Base-by-base conservation (phyloP, 768 basidiomycete species). In the Naganishia kalamii region DNA sequence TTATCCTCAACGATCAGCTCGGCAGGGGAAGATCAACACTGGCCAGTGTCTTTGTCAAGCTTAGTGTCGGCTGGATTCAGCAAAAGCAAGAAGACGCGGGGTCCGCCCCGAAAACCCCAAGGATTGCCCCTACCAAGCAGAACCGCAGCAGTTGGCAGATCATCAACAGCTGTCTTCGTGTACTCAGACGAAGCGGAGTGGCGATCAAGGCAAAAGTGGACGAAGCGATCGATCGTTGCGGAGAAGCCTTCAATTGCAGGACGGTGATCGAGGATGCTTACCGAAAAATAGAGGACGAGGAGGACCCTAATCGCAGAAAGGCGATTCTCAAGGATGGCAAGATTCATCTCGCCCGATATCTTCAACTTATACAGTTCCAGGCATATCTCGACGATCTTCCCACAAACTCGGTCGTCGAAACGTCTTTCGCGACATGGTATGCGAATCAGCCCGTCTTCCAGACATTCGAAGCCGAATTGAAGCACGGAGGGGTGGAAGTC, bases 1-100 rank as follows among this genome's bases (percentile, higher is more conserved):
- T 98, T 64, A 87, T 99, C 19, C 84, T 99, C 37, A 99, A 98
- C 73, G 96, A 93, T 71, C 96, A 99, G 73, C 84, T 99, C 15
- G 94, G 74, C 13, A 83, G 91, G 32, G 93, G 94, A 11, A 83
- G 96, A 71, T 93, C 91, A 66, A 94, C 93, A 0, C 79, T 92
- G 52, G 87, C 91, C n/a, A 89, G 92, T 19, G 89, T 93, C 46
- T 84, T 93, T 62, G 81, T 97, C 43, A 80, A 91, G 25, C 82
- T 97, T 30, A 89, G 93, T 59, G 84, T 88, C 69, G 83, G 87
- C 72, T 96, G 93, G 93, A 77, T 94, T 11, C 57, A 40, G 51
- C 65, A 10, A 50, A 71, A 35, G 17, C 59, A 49, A 30, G 62
- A 27, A 13, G 47, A 52, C 67, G 41, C 61, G 44, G 60, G 50